Evolutionary conservation across 768 basidiomycete species (phyloP).

Genomic region (Pleurotus sapidus): DNA sequence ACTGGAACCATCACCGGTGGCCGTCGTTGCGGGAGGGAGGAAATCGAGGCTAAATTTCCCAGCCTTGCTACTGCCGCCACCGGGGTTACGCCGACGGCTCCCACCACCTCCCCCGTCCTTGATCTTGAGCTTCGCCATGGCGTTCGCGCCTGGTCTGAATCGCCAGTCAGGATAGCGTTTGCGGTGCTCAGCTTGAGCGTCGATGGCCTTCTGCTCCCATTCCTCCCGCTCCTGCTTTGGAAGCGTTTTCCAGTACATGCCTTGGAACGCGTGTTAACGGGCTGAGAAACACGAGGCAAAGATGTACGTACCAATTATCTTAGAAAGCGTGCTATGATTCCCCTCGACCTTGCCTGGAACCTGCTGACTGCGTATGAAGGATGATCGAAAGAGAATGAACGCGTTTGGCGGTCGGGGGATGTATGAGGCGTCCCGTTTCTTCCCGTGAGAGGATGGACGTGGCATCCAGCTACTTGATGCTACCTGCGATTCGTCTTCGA

Average conservation of each 20-base stretch:
- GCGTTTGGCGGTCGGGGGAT: constrained; percentile 85
- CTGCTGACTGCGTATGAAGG: constrained; percentile 71
- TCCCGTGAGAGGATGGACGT: constrained; percentile 41
- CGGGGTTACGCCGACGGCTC: constrained; percentile 14
- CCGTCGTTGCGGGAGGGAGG: constrained; percentile 28
- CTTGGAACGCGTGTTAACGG: constrained; percentile 26
- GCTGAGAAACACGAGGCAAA: constrained; percentile 8
- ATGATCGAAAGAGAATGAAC: constrained; percentile 81
- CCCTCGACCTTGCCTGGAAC: constrained; percentile 78
- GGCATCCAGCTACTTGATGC: neutral
- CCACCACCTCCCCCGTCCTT: constrained; percentile 26
- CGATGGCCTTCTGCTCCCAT: constrained; percentile 74
- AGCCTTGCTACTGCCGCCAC: constrained; percentile 10
- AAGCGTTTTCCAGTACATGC: constrained; percentile 74
- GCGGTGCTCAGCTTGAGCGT: constrained; percentile 73
- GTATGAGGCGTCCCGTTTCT: constrained; percentile 67
- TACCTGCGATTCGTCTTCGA: constrained; percentile 21
- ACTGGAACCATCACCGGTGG: constrained; percentile 9
- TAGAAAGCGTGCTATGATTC: constrained; percentile 75
- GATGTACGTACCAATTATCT: constrained; percentile 65
- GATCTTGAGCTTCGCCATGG: constrained; percentile 34
- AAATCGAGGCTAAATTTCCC: constrained; percentile 12
- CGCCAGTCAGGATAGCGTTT: constrained; percentile 79
- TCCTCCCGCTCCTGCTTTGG: constrained; percentile 62
- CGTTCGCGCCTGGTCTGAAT: constrained; percentile 62